These are phyloP conservation scores for Eucalyptus victrix DNA, from an alignment of 345 rosid species.

Conservation along the genomic window DNA sequence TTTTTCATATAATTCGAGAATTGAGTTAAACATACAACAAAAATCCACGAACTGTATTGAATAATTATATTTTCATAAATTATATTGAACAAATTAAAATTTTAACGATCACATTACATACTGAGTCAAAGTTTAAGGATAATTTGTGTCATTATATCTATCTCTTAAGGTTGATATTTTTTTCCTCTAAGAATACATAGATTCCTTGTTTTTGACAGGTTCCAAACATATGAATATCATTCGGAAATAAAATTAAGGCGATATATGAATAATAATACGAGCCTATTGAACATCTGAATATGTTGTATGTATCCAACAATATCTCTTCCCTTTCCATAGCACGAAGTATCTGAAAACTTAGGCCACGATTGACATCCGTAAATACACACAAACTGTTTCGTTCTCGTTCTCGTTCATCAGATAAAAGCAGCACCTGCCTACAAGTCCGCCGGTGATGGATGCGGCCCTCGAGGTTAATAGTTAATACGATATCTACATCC, in stretches of 20 bases:
- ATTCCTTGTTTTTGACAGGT: fast-evolving
- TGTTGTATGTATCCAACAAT: neutral
- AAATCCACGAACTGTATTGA: fast-evolving
- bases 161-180: neutral
- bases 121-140: fast-evolving
- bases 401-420: neutral
- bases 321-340: neutral
- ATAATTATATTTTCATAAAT: too few species aligned
- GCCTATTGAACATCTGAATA: neutral
- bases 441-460: neutral
- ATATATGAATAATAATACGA: neutral
- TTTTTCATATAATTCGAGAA: fast-evolving
- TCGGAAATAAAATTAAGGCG: neutral
- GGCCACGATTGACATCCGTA: neutral
- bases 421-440: neutral
- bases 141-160: neutral
- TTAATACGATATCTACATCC: neutral
- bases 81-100: too few species aligned
- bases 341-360: neutral
- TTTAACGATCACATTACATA: fast-evolving
- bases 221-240: neutral
- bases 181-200: neutral
- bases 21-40: neutral
- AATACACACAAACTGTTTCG: neutral
- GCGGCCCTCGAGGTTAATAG: neutral